These are phyloP conservation scores for Carex parvula DNA, from an alignment of 176 grass and related monocot species.

Conservation along the genomic window DNA sequence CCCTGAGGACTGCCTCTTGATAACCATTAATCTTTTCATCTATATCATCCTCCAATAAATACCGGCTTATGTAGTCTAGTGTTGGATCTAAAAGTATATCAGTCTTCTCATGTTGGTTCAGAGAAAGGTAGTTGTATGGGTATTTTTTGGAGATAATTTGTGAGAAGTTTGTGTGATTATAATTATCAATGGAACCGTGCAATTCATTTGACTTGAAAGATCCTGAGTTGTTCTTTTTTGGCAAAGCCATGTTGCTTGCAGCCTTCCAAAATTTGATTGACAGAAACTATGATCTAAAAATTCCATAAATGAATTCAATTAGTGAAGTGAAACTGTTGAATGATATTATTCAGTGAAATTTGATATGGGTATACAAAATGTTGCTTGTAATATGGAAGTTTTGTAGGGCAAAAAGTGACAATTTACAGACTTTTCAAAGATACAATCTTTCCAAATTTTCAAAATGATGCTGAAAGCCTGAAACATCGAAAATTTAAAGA, in stretches of 20 bases:
- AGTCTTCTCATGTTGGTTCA: background rate
- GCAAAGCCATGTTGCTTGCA: background rate
- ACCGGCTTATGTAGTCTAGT: constrained; percentile 36
- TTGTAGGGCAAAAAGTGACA: no score
- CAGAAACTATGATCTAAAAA: background rate
- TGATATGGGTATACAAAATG: no score
- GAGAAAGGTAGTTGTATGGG: background rate
- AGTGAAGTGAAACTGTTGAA: no score
- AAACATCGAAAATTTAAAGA: no score
- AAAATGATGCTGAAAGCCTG: no score
- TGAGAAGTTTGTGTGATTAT: no score
- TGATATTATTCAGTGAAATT: no score
- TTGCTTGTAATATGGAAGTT: no score
- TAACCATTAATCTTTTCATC: constrained; percentile 32
- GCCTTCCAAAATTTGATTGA: background rate
- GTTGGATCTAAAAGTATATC: background rate
- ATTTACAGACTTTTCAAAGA: no score
- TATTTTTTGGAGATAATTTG: no score
- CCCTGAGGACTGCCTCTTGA: constrained; percentile 19
- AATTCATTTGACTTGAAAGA: background rate
- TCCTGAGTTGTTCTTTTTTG: background rate
- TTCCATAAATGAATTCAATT: background rate
- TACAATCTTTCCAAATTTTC: no score
- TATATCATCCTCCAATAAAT: constrained; percentile 48
- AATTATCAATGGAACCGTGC: background rate